Base-by-base conservation (phyloP, 2,329 filamentous ascomycete genomes). In the Botrytis medusae region DNA sequence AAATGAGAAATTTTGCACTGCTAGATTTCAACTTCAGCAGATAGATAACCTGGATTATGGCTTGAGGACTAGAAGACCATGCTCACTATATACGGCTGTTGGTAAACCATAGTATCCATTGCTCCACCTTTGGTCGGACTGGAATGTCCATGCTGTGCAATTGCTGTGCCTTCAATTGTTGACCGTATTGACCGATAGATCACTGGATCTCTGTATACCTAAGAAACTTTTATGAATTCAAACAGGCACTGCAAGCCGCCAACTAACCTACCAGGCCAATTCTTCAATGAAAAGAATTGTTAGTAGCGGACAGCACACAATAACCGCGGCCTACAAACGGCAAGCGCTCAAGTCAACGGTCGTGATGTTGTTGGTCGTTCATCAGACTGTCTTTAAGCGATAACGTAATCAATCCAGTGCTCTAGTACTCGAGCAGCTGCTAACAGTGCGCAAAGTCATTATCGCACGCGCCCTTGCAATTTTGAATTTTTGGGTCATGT, bases 61-160 rank as follows among this genome's bases (percentile, higher is more conserved):
- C 44, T 37, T 64, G 46, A 63, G 32, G 29, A 54, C 22, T 22
- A 64, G 29, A 57, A 70, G 29, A 59, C n/a, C 54, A 34, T 18
- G n/a, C 69, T 63, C 60, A 63, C 57, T 71, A 71, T 71, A 63
- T 62, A 71, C 25, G 42, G 44, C 25, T 40, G 42, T 54, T 48
- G 44, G 59, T 48, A 64, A 44, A 62, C 44, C 32, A 46, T 40
- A 64, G 32, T 40, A 34, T 37, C 42, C 25, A 61, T 37, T n/a
- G 22, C 51, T 57, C 67, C 67, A 32, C 22, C 44, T 46, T 12
- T 37, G 67, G 54, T 37, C 20, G 10, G n/a, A 32, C 37, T 42
- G 18, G 54, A 25, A 10, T 57, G 65, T 40, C 65, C 65, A 54
- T 40, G 48, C 34, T 69, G 48, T 40, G 65, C 29, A 42, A 37